Conservation (phyloP, 129 eudicot genomes). For the Tagetes erecta region DNA sequence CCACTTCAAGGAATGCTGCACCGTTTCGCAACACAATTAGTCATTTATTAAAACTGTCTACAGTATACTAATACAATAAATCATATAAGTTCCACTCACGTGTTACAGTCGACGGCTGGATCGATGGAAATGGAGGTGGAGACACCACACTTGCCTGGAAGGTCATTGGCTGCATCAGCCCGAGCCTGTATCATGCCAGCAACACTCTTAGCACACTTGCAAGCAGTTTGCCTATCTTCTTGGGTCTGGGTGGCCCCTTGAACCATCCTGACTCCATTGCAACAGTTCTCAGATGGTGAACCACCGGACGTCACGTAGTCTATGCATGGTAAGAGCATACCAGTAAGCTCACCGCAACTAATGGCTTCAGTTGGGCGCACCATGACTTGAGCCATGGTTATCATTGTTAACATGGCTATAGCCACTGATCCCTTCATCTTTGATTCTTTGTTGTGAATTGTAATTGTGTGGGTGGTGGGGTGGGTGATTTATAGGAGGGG, state of each 20-base stretch:
- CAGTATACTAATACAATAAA: neutral
- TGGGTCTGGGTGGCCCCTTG: conserved; percentile 14
- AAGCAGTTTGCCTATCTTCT: conserved; percentile 48
- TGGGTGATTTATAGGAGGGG: conserved; percentile 26
- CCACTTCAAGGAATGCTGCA: conserved; percentile 34
- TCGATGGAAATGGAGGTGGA: conserved; percentile 25
- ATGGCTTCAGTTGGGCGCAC: conserved; percentile 43
- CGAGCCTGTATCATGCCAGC: conserved; percentile 34
- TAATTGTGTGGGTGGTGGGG: neutral
- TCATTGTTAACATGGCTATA: conserved; percentile 39
- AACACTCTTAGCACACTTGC: conserved; percentile 49
- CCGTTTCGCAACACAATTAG: neutral
- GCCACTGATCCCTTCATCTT: conserved; percentile 44
- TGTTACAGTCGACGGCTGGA: conserved; percentile 39
- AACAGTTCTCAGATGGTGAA: conserved; percentile 32
- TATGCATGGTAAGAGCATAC: conserved; percentile 45
- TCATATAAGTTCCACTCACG: conserved; percentile 16
- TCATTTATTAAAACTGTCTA: neutral
- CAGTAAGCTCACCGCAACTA: conserved; percentile 34
- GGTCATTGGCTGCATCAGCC: conserved; percentile 36
- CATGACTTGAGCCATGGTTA: conserved; percentile 26
- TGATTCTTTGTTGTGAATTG: neutral
- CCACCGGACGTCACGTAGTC: conserved; percentile 41
- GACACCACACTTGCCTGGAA: conserved; percentile 45
- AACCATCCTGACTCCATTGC: conserved; percentile 43